A percentile compares a stretch with the other conserved stretches of the same genome.
Conservation (phyloP, 1,139 yeast genomes). For the Pichia sp. region DNA sequence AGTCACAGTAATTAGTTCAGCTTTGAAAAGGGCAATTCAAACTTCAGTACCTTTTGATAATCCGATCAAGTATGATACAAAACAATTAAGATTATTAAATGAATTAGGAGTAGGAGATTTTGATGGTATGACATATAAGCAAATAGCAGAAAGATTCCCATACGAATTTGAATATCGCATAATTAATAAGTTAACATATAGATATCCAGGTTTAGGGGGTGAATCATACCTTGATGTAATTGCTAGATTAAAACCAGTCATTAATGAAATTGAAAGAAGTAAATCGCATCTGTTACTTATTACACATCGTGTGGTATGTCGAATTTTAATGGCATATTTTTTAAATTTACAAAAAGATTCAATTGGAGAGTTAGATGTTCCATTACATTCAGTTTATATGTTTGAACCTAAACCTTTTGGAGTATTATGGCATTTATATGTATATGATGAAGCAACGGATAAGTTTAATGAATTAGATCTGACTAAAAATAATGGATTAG, state of each 20-base stretch:
- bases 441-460: conserved; percentile 71
- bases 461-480: conserved; percentile 75
- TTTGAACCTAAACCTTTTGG: conserved; percentile 94
- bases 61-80: conserved; percentile 59
- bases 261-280: conserved; percentile 88
- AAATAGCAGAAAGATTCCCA: conserved; percentile 66
- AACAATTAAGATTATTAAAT: conserved; percentile 89
- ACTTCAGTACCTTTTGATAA: conserved; percentile 73
- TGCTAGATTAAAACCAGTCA: conserved; percentile 80
- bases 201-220: conserved; percentile 98
- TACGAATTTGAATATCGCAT: conserved; percentile 73
- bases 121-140: conserved; percentile 87
- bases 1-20: conserved; percentile 91
- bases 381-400: conserved; percentile 82
- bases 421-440: conserved; percentile 84
- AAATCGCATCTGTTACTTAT: conserved; percentile 79
- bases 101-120: conserved; percentile 89
- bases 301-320: conserved; percentile 85
- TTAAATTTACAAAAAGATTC: conserved; percentile 77
- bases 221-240: conserved; percentile 92
- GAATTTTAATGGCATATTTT: conserved; percentile 83
- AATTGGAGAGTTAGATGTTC: conserved; percentile 87
- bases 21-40: conserved; percentile 72
- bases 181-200: conserved; percentile 67
- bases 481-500: conserved; percentile 43